phyloP scores from a whole-genome alignment of 805 yeast species.

The Huiozyma sinensis region DNA sequence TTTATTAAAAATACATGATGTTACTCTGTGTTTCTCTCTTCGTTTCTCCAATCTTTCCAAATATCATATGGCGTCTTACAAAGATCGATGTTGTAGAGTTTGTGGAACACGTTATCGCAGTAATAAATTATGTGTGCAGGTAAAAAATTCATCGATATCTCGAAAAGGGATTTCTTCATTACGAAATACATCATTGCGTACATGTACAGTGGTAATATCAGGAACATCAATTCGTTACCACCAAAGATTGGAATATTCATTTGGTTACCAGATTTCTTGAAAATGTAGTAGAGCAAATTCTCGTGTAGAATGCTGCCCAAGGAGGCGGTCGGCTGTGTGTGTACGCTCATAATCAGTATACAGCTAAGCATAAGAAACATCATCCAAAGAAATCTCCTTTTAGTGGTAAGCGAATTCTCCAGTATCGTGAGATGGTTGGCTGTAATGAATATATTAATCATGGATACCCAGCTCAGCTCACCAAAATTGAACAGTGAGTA shows the following conservation, averaged over 20 bases:
- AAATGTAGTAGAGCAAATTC: constrained; percentile 19
- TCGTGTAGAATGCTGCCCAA: constrained; percentile 20
- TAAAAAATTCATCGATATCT: constrained; percentile 18
- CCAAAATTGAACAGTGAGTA: constrained; percentile 34
- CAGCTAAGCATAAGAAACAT: constrained; percentile 9
- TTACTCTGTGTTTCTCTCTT: neutral
- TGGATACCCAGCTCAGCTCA: constrained; percentile 13
- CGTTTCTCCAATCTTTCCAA: constrained; percentile 10
- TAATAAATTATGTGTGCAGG: constrained; percentile 25
- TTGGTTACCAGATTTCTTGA: constrained; percentile 12
- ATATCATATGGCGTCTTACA: constrained; percentile 21
- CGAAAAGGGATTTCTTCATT: constrained; percentile 8
- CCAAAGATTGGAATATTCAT: constrained; percentile 16
- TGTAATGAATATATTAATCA: constrained; percentile 15
- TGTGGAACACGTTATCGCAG: constrained; percentile 17
- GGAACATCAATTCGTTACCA: constrained; percentile 13
- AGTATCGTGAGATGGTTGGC: constrained; percentile 17
- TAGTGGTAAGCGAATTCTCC: constrained; percentile 18
- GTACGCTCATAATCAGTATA: constrained; percentile 15
- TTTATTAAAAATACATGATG: too few relatives aligned
- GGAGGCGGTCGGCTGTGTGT: constrained; percentile 20
- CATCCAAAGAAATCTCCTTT: constrained; percentile 22
- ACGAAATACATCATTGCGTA: constrained; percentile 15
- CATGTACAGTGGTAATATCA: constrained; percentile 16
- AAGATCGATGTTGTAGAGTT: constrained; percentile 20